phyloP scores from a whole-genome alignment of 257 asterid species.

The Nicotiana obtusifolia region DNA sequence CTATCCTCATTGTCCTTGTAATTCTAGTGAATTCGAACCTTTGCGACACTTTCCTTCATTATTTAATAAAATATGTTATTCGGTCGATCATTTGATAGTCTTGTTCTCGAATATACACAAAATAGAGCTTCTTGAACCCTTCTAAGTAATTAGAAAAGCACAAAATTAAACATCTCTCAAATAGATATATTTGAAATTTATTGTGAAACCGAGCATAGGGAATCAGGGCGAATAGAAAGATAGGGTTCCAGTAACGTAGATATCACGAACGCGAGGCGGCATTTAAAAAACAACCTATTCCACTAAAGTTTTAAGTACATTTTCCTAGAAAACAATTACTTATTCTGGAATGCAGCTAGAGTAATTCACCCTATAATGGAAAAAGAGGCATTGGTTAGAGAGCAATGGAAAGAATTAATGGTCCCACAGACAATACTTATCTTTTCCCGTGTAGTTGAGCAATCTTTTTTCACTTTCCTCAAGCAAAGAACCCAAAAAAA shows the following conservation, averaged over 20 bases:
- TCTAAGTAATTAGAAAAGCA: too few species aligned
- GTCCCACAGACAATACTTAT: background rate
- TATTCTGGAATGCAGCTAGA: background rate
- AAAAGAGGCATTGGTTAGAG: background rate
- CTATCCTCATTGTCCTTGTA: background rate
- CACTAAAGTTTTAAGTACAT: background rate
- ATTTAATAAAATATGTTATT: background rate
- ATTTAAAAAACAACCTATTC: background rate
- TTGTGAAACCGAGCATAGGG: too few species aligned
- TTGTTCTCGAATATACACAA: too few species aligned
- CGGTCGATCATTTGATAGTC: too few species aligned
- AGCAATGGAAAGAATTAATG: background rate
- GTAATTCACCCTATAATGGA: background rate
- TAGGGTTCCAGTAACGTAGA: too few species aligned
- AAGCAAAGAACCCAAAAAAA: slow-evolving; percentile 20
- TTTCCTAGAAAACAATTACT: background rate
- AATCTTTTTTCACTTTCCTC: slow-evolving; percentile 12
- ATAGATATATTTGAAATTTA: too few species aligned
- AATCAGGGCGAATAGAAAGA: too few species aligned
- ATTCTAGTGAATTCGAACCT: background rate
- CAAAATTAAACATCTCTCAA: too few species aligned
- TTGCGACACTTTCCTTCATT: background rate
- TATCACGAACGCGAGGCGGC: too few species aligned
- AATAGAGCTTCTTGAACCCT: too few species aligned
- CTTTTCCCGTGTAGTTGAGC: slow-evolving; percentile 15